Evolutionary conservation across 805 yeast genomes (phyloP).

Genomic region (Saccharomycopsis olivae): DNA sequence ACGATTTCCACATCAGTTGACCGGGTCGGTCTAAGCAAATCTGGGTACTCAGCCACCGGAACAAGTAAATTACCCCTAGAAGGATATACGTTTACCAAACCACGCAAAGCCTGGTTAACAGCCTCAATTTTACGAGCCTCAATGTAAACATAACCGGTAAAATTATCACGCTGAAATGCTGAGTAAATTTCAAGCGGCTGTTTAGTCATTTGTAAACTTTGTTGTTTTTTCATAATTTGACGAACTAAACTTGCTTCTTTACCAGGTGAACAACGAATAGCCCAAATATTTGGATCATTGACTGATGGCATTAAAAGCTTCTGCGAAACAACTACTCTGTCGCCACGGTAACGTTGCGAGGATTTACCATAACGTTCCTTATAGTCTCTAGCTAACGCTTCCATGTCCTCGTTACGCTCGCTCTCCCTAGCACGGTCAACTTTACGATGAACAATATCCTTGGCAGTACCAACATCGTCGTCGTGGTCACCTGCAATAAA

Average conservation of each 20-base stretch:
- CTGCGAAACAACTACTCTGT: constrained; percentile 78
- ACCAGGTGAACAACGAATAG: constrained; percentile 87
- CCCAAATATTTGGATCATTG: constrained; percentile 94
- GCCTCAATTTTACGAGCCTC: constrained; percentile 94
- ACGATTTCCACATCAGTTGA: constrained; percentile 78
- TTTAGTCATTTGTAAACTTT: constrained; percentile 62
- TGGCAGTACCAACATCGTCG: constrained; percentile 38
- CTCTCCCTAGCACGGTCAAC: constrained; percentile 81
- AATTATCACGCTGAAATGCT: constrained; percentile 89
- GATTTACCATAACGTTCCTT: constrained; percentile 88
- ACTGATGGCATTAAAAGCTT: constrained; percentile 89
- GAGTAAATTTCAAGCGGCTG: constrained; percentile 78
- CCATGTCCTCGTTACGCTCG: constrained; percentile 90
- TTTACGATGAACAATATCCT: constrained; percentile 74
- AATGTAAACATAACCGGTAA: constrained; percentile 82
- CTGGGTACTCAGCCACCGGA: constrained; percentile 93
- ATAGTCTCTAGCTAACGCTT: constrained; percentile 81
- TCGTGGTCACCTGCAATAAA: constrained; percentile 62
- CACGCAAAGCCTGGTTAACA: constrained; percentile 77
- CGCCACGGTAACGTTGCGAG: constrained; percentile 73
- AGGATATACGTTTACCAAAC: constrained; percentile 76
- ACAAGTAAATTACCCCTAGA: constrained; percentile 44
- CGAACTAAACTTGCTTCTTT: constrained; percentile 84
- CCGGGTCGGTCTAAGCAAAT: constrained; percentile 79
- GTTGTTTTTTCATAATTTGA: constrained; percentile 72